Conservation (phyloP, 805 yeast genomes). For the Candida schatavii region DNA sequence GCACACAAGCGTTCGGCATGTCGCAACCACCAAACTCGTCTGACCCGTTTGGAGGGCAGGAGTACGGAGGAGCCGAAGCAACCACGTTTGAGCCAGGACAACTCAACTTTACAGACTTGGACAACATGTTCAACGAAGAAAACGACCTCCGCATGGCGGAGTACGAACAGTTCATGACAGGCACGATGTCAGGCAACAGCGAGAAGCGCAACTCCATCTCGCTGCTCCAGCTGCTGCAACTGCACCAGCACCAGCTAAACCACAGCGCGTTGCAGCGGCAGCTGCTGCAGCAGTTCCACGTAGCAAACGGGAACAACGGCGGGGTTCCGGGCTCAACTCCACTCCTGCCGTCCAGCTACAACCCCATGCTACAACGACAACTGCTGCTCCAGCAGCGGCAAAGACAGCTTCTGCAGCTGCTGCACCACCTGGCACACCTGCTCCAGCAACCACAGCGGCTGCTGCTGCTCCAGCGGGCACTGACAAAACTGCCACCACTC, state of each 20-base stretch:
- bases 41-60: conserved; percentile 2
- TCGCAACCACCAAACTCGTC: not conserved
- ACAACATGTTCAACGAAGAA: conserved; percentile 3
- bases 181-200: not conserved
- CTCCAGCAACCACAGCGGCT: not conserved
- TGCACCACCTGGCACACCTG: conserved; percentile 1
- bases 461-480: not conserved
- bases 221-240: not conserved
- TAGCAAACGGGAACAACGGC: not conserved
- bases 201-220: conserved; percentile 1
- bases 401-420: conserved; percentile 3
- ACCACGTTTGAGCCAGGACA: conserved; percentile 1
- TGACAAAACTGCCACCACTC: conserved; percentile 1
- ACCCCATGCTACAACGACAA: not conserved
- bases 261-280: conserved; percentile 9
- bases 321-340: not conserved
- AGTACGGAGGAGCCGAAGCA: not conserved
- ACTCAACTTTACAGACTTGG: conserved; percentile 4
- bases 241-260: conserved; percentile 10
- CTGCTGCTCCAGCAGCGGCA: conserved; percentile 2
- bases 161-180: conserved; percentile 4
- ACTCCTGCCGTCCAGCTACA: not conserved
- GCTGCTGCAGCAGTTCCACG: conserved; percentile 3
- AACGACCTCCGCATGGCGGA: not conserved
- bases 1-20: not conserved